phyloP scores from a whole-genome alignment of 352 stramenopile genomes.

The Sclerospora graminicola region DNA sequence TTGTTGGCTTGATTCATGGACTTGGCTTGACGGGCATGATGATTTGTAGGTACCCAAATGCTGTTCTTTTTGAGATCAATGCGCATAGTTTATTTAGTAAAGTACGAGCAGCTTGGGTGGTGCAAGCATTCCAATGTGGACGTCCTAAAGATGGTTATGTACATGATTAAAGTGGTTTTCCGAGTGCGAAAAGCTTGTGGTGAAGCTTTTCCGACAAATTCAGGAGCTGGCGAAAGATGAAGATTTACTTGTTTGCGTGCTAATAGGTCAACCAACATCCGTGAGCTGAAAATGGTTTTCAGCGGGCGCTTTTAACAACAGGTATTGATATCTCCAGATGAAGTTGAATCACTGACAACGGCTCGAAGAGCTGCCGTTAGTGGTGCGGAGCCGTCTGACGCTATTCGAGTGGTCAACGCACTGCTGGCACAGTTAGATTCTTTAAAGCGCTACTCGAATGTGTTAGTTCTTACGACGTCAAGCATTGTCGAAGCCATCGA shows the following conservation, averaged over 20 bases:
- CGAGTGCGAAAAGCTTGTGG: slow-evolving; percentile 90
- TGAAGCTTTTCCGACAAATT: slow-evolving; percentile 88
- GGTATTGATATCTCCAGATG: slow-evolving; percentile 35
- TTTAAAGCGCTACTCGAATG: slow-evolving; percentile 75
- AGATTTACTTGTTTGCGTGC: slow-evolving; percentile 81
- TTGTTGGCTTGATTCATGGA: neutral
- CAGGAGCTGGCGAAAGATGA: slow-evolving; percentile 85
- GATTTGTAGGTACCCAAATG: slow-evolving; percentile 38
- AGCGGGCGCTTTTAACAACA: neutral
- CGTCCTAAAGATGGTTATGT: neutral
- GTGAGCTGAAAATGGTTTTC: neutral
- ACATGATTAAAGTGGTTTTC: slow-evolving; percentile 82
- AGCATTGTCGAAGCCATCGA: slow-evolving; percentile 91
- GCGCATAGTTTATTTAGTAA: slow-evolving; percentile 90
- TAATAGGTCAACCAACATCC: slow-evolving; percentile 61
- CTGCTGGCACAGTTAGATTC: slow-evolving; percentile 85
- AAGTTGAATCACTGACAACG: slow-evolving; percentile 88
- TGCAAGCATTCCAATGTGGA: neutral
- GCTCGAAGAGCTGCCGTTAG: slow-evolving; percentile 55
- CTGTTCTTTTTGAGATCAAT: slow-evolving; percentile 87
- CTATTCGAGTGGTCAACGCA: slow-evolving; percentile 88
- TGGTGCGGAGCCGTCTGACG: slow-evolving; percentile 84
- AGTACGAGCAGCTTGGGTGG: slow-evolving; percentile 8
- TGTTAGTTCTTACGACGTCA: slow-evolving; percentile 90
- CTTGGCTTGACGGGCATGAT: neutral